Evolutionary conservation across 768 basidiomycete genomes (phyloP).

Genomic region (Hygrophorus pudorinus): DNA sequence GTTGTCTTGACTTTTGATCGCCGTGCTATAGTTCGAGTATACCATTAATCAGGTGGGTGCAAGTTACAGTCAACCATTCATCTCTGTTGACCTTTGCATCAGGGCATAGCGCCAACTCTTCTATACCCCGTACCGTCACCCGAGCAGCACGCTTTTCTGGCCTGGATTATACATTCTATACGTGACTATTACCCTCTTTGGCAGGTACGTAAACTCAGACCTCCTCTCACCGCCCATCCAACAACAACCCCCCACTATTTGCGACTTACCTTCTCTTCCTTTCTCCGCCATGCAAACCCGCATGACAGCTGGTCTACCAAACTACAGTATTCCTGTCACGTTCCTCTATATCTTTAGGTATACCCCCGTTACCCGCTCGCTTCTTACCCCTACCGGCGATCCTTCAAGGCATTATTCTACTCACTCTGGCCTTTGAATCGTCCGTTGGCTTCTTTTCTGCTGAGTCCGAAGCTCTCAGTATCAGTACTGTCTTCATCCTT

Average conservation of each 20-base stretch:
- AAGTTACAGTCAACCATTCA: neutral
- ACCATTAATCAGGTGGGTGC: constrained; percentile 72
- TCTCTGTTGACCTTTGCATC: neutral
- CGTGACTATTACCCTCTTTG: constrained; percentile 94
- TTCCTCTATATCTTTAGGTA: constrained; percentile 77
- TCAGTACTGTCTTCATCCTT: constrained; percentile 60
- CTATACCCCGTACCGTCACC: constrained; percentile 74
- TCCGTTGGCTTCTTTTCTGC: constrained; percentile 55
- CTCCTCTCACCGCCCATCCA: constrained; percentile 10
- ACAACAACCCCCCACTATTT: neutral
- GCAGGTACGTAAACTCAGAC: constrained; percentile 46
- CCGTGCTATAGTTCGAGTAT: constrained; percentile 60
- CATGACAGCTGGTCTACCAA: constrained; percentile 69
- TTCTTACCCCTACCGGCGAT: constrained; percentile 71
- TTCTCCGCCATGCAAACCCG: no score
- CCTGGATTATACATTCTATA: constrained; percentile 70
- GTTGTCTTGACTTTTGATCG: neutral
- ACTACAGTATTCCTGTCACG: constrained; percentile 90
- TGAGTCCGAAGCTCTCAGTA: constrained; percentile 33
- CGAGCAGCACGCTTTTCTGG: constrained; percentile 50
- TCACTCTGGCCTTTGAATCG: constrained; percentile 54
- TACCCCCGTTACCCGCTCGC: constrained; percentile 64
- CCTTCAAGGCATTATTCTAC: constrained; percentile 58
- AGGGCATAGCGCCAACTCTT: constrained; percentile 87
- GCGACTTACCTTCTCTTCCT: no score